Conservation (phyloP, 768 basidiomycete genomes). For the Gymnopilus junonius region DNA sequence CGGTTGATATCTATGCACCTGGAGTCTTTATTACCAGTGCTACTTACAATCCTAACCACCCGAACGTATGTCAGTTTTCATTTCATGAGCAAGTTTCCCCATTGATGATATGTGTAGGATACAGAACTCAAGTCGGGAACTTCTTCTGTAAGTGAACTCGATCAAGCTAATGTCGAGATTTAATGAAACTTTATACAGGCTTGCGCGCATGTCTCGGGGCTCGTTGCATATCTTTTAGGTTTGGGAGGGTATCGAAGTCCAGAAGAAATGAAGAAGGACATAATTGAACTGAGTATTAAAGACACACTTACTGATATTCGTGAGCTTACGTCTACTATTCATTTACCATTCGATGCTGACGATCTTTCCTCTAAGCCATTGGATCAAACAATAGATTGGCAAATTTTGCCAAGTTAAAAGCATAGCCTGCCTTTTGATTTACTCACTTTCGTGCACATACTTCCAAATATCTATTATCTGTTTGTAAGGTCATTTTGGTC, state of each 20-base stretch:
- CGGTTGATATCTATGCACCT: slow-evolving; percentile 41
- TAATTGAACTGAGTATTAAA: slow-evolving; percentile 29
- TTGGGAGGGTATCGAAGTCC: slow-evolving; percentile 34
- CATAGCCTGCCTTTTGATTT: no score
- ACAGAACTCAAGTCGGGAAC: slow-evolving; percentile 30
- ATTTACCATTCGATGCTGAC: no score
- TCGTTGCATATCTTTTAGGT: slow-evolving; percentile 37
- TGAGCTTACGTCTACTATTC: slow-evolving; percentile 9
- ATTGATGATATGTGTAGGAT: slow-evolving; percentile 17
- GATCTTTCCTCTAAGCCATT: background rate
- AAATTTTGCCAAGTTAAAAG: background rate
- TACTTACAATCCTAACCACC: slow-evolving; percentile 14
- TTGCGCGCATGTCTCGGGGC: slow-evolving; percentile 41
- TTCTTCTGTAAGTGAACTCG: no score
- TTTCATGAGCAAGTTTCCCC: background rate
- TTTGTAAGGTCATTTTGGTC: no score
- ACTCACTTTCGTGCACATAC: no score
- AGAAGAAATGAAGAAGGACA: slow-evolving; percentile 23
- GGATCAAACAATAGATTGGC: background rate
- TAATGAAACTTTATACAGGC: no score
- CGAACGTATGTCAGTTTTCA: background rate
- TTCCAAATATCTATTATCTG: no score
- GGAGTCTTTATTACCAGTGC: slow-evolving; percentile 33
- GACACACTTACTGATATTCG: slow-evolving; percentile 30
- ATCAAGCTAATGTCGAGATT: no score